Evolutionary conservation across 176 grass and related monocot genomes (phyloP).

Genomic region (Saccharum officinarum): DNA sequence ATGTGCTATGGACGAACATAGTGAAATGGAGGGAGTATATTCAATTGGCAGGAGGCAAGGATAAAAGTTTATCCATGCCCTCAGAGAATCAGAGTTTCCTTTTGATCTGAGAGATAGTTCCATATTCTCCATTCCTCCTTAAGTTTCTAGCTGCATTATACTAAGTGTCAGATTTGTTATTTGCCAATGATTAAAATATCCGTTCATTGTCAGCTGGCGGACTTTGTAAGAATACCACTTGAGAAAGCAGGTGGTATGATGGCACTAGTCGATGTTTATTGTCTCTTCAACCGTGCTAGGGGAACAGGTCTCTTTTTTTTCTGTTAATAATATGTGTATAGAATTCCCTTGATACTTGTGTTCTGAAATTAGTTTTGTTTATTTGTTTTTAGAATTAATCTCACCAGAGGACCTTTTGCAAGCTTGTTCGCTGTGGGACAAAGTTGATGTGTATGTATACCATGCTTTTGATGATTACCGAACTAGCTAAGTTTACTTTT

Average conservation of each 20-base stretch:
- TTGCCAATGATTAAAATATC: conserved; percentile 20
- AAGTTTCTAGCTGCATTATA: background rate
- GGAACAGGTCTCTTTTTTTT: conserved; percentile 74
- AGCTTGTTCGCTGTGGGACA: conserved; percentile 94
- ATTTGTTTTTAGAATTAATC: conserved; percentile 74
- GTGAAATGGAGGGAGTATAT: background rate
- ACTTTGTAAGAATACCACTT: conserved; percentile 85
- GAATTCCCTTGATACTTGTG: background rate
- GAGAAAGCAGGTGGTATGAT: conserved; percentile 98
- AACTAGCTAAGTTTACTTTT: conserved; percentile 39
- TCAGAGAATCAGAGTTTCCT: conserved; percentile 1
- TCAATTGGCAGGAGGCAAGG: background rate
- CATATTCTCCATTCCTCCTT: conserved; percentile 8
- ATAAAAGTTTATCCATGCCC: background rate
- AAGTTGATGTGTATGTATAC: conserved; percentile 98
- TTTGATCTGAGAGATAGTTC: conserved; percentile 2
- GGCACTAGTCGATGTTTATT: conserved; percentile 89
- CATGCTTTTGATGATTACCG: conserved; percentile 38
- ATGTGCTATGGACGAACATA: background rate
- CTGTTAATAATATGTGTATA: background rate
- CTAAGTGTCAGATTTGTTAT: conserved; percentile 9
- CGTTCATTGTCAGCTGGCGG: conserved; percentile 62
- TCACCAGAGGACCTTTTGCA: conserved; percentile 99
- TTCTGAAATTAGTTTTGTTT: conserved; percentile 36
- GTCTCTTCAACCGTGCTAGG: conserved; percentile 94